Base-by-base conservation (phyloP, 148 eudicot species). In the Fagopyrum esculentum region DNA sequence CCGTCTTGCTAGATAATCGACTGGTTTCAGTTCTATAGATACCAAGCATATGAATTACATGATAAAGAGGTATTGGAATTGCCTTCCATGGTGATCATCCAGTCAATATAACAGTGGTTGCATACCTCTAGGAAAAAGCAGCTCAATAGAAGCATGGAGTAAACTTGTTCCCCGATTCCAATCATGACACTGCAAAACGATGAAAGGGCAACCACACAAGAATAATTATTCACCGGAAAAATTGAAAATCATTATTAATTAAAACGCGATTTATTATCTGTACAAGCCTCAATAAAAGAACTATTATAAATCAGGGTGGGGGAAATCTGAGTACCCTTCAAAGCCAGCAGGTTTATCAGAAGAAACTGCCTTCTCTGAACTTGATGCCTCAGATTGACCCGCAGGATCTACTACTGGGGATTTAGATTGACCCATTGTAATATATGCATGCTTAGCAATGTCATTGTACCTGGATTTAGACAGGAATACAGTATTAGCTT, bases 91-190 rank as follows among this genome's bases (percentile, higher is more conserved):
- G 26, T 60, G 71, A 66, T 13, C 30, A 61, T 26, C 44, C 0
- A 43, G 44, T 45, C 57, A 56, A 51, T 72, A 61, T 70, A 45
- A 5, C 10, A 79, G 61, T 22, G 29, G n/a, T 70, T 50, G 69
- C 78, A 16, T 85, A 95, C 99, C 99, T 95, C 89, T 47, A 95
- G 78, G 77, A 92, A 93, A 81, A 95, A 95, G 82, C 85, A 80
- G 78, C 80, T 89, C 83, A 95, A 77, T 19, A 95, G 84, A 79
- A 95, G 90, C 77, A 87, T 69, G 45, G 99, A 95, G 82, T 95
- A 95, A 40, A 85, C 86, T 75, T 90, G 99, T 84, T 95, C 99
- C n/a, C 93, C 93, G 75, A 95, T 88, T 76, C 91, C 93, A 81
- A 95, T 89, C 91, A 95, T 83, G 78, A 90, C 88, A 76, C 99